phyloP scores from a whole-genome alignment of 345 rosid species.

The Ailanthus altissimus region DNA sequence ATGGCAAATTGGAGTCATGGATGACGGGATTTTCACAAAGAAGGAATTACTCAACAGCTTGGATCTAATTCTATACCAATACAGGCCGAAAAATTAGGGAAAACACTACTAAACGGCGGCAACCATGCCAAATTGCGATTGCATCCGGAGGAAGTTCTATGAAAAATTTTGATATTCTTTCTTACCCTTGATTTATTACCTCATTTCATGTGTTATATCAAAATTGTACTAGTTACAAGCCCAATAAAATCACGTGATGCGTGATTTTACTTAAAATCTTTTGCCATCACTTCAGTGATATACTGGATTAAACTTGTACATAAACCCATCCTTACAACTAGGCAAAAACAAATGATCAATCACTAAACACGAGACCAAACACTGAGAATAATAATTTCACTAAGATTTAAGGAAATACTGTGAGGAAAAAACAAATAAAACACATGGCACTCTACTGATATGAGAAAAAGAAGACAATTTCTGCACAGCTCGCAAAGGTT shows the following conservation, averaged over 20 bases:
- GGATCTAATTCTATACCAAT: conserved; percentile 19
- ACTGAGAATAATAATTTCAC: too few species aligned
- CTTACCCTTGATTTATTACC: too few species aligned
- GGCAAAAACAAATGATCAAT: not conserved
- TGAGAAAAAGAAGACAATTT: not conserved
- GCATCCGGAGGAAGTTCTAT: conserved; percentile 28
- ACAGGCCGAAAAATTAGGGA: conserved; percentile 29
- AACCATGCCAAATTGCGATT: conserved; percentile 14
- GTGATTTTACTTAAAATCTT: too few species aligned
- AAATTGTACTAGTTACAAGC: too few species aligned
- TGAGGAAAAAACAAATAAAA: not conserved
- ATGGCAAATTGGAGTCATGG: conserved; percentile 30
- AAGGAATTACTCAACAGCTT: conserved; percentile 12
- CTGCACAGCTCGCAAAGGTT: conserved; percentile 39
- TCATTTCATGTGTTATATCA: not conserved
- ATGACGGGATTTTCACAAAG: conserved; percentile 28
- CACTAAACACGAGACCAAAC: not conserved
- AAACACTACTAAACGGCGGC: conserved; percentile 13
- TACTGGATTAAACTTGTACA: not conserved
- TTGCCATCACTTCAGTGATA: too few species aligned
- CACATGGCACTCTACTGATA: conserved; percentile 19
- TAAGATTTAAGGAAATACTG: too few species aligned
- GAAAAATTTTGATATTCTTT: conserved; percentile 25
- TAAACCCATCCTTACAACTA: not conserved
- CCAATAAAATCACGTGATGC: too few species aligned